phyloP scores from a whole-genome alignment of 2,329 filamentous ascomycete genomes.

The Pezicula radicicola region DNA sequence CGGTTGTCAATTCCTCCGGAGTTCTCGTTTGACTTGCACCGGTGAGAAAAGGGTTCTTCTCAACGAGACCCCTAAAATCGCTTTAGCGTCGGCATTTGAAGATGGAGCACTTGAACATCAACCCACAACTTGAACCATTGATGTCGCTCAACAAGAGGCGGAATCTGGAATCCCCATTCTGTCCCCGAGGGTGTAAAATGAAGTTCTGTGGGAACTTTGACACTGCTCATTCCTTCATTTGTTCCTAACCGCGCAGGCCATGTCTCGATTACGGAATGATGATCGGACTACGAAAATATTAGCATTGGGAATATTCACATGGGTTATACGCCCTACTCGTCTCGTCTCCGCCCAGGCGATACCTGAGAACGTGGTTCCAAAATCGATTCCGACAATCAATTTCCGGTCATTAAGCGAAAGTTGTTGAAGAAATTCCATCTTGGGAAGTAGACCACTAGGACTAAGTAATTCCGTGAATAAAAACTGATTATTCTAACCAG shows the following conservation, averaged over 20 bases:
- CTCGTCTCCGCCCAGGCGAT: conserved; percentile 11
- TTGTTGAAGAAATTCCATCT: too few relatives aligned
- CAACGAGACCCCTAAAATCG: too few relatives aligned
- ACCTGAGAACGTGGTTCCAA: neutral
- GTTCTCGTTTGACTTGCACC: conserved; percentile 30
- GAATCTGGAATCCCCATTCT: conserved; percentile 12
- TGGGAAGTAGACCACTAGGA: too few relatives aligned
- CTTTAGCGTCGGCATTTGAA: conserved; percentile 40
- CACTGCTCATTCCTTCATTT: too few relatives aligned
- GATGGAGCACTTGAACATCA: too few relatives aligned
- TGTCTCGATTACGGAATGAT: conserved; percentile 11
- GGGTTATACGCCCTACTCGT: conserved; percentile 8
- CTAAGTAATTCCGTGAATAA: too few relatives aligned
- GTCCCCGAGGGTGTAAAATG: conserved; percentile 7
- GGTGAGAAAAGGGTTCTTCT: too few relatives aligned
- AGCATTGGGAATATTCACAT: neutral
- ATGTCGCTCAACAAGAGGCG: conserved; percentile 1
- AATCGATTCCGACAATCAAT: conserved; percentile 2
- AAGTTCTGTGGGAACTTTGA: conserved; percentile 12
- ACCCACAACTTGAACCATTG: conserved; percentile 13
- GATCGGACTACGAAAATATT: conserved; percentile 10
- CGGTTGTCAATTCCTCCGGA: conserved; percentile 39
- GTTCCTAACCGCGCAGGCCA: neutral
- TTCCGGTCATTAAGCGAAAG: conserved; percentile 3
- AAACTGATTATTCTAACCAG: too few relatives aligned